Evolutionary conservation across 768 basidiomycete genomes (phyloP).

Genomic region (Rossbeevera mucosa): DNA sequence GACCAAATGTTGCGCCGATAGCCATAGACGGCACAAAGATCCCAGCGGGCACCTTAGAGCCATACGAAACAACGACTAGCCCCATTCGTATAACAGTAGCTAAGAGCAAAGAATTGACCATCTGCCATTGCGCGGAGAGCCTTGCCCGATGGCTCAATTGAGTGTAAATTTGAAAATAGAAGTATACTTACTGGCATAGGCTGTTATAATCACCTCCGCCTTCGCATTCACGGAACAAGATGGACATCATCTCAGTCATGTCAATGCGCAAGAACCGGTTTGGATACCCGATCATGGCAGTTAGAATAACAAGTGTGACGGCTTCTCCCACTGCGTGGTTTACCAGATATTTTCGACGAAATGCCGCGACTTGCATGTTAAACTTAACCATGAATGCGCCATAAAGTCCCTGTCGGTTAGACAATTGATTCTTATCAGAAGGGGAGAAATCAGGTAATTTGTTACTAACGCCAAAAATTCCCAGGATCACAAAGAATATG

Average conservation of each 20-base stretch:
- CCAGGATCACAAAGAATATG: constrained; percentile 91
- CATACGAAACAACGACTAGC: constrained; percentile 89
- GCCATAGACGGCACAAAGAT: constrained; percentile 99
- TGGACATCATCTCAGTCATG: constrained; percentile 95
- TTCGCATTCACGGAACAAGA: constrained; percentile 94
- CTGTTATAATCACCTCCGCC: constrained; percentile 88
- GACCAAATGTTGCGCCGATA: constrained; percentile 92
- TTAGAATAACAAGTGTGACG: constrained; percentile 78
- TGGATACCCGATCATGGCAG: constrained; percentile 88
- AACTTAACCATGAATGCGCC: constrained; percentile 97
- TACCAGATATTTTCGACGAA: constrained; percentile 85
- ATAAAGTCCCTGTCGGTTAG: constrained; percentile 73
- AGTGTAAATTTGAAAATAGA: not conserved
- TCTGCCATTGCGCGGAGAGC: constrained; percentile 86
- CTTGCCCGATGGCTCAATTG: constrained; percentile 37
- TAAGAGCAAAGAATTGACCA: constrained; percentile 87
- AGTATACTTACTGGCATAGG: constrained; percentile 81
- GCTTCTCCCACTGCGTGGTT: constrained; percentile 87
- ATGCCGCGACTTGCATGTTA: constrained; percentile 91
- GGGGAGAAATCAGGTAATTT: not conserved
- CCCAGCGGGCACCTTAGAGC: constrained; percentile 93
- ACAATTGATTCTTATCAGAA: constrained; percentile 10
- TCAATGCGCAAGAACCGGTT: constrained; percentile 94
- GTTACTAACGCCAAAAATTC: constrained; percentile 82
- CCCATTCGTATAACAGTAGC: constrained; percentile 86